Percentiles rank a stretch among this genome's conserved stretches.
These are phyloP conservation scores for Sechiopsis laciniata DNA, from an alignment of 306 rosid species.

Conservation along the genomic window DNA sequence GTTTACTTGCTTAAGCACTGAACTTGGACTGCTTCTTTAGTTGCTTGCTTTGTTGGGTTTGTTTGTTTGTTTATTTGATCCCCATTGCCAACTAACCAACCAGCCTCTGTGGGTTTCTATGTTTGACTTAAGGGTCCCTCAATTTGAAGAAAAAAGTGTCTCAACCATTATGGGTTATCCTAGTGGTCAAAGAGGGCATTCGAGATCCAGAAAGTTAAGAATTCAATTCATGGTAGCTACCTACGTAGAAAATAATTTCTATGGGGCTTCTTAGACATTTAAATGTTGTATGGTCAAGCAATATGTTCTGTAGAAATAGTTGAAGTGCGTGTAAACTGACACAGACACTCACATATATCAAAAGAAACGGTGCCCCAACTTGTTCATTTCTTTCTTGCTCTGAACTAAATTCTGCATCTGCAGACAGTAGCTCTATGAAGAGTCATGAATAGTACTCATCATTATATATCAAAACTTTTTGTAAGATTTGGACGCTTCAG, in stretches of 20 bases:
- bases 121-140: conserved; percentile 22
- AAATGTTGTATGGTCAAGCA: no score
- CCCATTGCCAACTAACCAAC: conserved; percentile 39
- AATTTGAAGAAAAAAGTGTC: conserved; percentile 18
- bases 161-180: no score
- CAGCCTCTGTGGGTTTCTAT: conserved; percentile 22
- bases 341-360: no score
- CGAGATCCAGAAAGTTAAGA: no score
- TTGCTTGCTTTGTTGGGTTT: conserved; percentile 20
- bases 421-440: conserved; percentile 21
- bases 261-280: no score
- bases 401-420: conserved; percentile 10
- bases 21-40: conserved; percentile 46
- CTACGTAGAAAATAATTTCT: no score
- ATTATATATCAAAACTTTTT: background rate
- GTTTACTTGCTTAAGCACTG: conserved; percentile 52
- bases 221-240: no score
- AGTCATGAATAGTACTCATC: conserved; percentile 18
- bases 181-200: no score
- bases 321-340: no score
- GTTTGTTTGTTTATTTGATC: conserved; percentile 1
- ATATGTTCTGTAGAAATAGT: no score
- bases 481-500: conserved; percentile 7
- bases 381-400: conserved; percentile 6
- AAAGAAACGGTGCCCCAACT: background rate